Evolutionary conservation across 345 rosid species (phyloP).

Genomic region (Pseudoturritis turrita): DNA sequence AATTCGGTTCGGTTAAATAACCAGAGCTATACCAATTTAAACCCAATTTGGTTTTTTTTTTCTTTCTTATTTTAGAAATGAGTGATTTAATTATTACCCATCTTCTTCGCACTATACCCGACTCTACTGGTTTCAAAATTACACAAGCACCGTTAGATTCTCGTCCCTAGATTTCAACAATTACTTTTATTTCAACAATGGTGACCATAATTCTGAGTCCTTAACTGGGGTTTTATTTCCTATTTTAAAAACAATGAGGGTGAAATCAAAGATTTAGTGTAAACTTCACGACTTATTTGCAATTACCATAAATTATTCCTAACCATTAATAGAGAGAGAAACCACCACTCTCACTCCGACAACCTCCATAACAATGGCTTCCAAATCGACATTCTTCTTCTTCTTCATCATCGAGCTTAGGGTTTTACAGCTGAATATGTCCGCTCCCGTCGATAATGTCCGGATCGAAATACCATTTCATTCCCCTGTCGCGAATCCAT

Average conservation of each 20-base stretch:
- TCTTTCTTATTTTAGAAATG: too few species aligned
- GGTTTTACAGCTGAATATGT: conserved; percentile 23
- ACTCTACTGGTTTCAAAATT: too few species aligned
- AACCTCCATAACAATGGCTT: conserved; percentile 32
- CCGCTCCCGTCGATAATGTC: too few species aligned
- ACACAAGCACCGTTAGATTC: conserved; percentile 2
- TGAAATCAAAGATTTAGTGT: not conserved
- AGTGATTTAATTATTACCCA: too few species aligned
- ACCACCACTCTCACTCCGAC: conserved; percentile 22
- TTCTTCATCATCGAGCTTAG: conserved; percentile 9
- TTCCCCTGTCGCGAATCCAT: too few species aligned
- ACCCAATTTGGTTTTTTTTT: too few species aligned
- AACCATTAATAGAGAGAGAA: not conserved
- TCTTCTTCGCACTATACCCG: too few species aligned
- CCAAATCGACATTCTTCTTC: conserved; percentile 23
- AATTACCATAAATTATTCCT: not conserved
- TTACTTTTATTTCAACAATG: not conserved
- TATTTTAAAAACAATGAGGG: fast-evolving
- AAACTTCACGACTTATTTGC: not conserved
- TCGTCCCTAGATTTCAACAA: not conserved
- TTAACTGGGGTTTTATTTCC: fast-evolving
- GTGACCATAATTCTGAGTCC: not conserved
- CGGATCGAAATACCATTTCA: too few species aligned
- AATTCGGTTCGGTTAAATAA: too few species aligned
- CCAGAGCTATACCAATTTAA: too few species aligned